Evolutionary conservation across 208 protist species (phyloP).

Genomic region (Leishmania aethiopica): DNA sequence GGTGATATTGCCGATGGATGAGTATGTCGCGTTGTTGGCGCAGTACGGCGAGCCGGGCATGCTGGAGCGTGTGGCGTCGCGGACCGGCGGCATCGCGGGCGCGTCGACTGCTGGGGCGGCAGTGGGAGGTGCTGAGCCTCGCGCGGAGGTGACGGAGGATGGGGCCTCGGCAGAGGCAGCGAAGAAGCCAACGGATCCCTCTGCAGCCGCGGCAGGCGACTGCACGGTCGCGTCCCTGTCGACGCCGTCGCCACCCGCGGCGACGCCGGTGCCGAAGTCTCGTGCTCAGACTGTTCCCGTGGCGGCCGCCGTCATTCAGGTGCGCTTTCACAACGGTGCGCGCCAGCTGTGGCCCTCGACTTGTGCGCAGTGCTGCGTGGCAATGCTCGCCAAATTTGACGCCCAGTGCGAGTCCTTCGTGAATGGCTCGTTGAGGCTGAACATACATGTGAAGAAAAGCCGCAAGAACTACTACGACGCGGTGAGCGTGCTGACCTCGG

Average conservation of each 20-base stretch:
- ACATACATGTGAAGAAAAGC: conserved; percentile 74
- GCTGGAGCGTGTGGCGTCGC: conserved; percentile 22
- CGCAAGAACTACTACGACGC: conserved; percentile 81
- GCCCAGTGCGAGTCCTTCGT: conserved; percentile 51
- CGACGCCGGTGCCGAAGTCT: neutral
- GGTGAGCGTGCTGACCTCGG: conserved; percentile 42
- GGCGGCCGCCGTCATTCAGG: conserved; percentile 27
- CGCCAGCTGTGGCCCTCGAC: conserved; percentile 42
- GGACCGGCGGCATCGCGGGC: neutral
- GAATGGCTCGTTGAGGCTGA: conserved; percentile 58
- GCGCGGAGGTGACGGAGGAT: conserved; percentile 8
- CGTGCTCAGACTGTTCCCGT: conserved; percentile 8
- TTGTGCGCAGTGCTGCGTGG: conserved; percentile 44
- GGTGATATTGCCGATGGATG: conserved; percentile 67
- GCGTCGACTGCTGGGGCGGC: neutral
- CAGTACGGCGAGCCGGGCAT: conserved; percentile 47
- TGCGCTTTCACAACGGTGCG: conserved; percentile 54
- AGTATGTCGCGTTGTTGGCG: conserved; percentile 53
- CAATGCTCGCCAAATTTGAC: conserved; percentile 43
- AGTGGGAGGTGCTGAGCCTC: neutral
- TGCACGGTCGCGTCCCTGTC: neutral
- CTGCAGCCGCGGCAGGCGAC: neutral
- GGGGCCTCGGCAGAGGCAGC: neutral
- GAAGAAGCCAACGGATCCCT: neutral
- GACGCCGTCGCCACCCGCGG: neutral